Percentiles rank a stretch among this genome's conserved stretches.
Conservation (phyloP, 2,329 filamentous ascomycete species). For the Talaromyces verruculosus region DNA sequence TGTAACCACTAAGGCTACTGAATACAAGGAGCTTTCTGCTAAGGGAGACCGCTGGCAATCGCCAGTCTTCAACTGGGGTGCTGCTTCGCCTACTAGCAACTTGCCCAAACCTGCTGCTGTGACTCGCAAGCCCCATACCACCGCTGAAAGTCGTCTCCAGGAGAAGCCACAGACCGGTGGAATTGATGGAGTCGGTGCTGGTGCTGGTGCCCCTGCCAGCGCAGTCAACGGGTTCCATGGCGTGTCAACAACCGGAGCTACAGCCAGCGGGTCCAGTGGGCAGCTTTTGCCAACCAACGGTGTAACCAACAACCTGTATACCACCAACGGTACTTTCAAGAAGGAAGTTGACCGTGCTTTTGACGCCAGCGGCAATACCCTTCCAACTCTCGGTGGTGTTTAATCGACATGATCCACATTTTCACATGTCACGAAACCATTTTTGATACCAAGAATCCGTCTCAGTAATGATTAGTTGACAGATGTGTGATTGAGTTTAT, state of each 20-base stretch:
- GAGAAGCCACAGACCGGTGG: conserved; percentile 7
- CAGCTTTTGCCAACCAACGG: conserved; percentile 22
- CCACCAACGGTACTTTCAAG: conserved; percentile 25
- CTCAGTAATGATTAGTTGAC: conserved; percentile 2
- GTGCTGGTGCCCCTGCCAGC: background rate
- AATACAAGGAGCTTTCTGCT: conserved; percentile 82
- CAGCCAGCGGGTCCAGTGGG: conserved; percentile 12
- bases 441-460: conserved; percentile 11
- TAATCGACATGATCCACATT: background rate
- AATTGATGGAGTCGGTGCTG: background rate
- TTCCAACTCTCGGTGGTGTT: conserved; percentile 1
- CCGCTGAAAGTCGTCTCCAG: conserved; percentile 30
- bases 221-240: conserved; percentile 15
- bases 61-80: conserved; percentile 85
- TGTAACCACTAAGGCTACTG: conserved; percentile 88
- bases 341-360: conserved; percentile 37
- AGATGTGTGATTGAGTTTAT: background rate
- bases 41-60: conserved; percentile 95
- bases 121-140: conserved; percentile 59
- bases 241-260: conserved; percentile 10
- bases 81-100: conserved; percentile 68
- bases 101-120: conserved; percentile 61
- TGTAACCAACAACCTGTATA: conserved; percentile 21
- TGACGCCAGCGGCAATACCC: conserved; percentile 21
- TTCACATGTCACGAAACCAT: background rate